Evolutionary conservation across 805 yeast species (phyloP), one percentile per base, ranked within the genome.

Genomic region (Priceomyces melissophilus): DNA sequence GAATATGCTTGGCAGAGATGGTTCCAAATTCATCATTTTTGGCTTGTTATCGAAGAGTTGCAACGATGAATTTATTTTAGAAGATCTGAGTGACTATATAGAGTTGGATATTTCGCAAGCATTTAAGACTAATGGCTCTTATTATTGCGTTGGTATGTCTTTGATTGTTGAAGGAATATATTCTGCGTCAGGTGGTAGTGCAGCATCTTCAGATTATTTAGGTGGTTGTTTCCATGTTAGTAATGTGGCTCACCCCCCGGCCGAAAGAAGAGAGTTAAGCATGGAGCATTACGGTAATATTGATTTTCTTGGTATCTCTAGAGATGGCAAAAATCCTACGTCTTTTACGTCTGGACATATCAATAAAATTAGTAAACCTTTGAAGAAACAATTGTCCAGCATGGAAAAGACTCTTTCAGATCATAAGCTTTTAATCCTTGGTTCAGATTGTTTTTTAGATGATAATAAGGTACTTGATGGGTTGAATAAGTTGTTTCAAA

Each of bases 121-220:
- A 1, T 67, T 71, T 12, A 82, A 84, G 33, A 75, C 84, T 1
- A 69, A 69, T 2, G 87, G 82, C 0, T 73, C 83, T 7, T 90
- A 78, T 53, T 82, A 78, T 53, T 78, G 82, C 2, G 71, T 78
- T 0, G 98, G 99, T 2, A 81, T 84, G 68, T 80, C 84, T 50
- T 78, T 87, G 0, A 63, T 91, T 2, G 83, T 85, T 39, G 95
- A 88, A 54, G 99, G 99, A 12, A 79, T 87, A 12, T 87, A 88
- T 56, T 79, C 82, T 11, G 81, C 82, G 3, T 76, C 79, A 12
- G 79, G 82, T 2, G 80, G 75, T 36, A 52, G 65, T 8, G 52
- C 59, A 33, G 57, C 58, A 39, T 55, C 56, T 25, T 45, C 54
- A 15, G 57, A 58, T 13, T 59, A 57, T 25, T 57, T 66, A 26